Conservation (phyloP, 2,329 filamentous ascomycete species). For the Pseudogymnoascus sp. region DNA sequence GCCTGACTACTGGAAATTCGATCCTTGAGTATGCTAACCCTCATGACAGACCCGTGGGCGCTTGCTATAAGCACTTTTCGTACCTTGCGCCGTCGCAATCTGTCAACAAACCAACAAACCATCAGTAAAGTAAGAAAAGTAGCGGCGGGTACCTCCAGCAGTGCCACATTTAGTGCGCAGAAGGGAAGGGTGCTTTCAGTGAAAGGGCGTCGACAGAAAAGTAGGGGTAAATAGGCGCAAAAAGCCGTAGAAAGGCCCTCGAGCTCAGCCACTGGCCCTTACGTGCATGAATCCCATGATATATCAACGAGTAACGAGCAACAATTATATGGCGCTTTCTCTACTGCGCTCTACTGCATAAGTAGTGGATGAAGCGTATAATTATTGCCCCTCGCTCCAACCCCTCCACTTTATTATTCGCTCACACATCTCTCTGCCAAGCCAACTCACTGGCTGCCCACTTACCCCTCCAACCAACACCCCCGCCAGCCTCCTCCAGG, state of each 20-base stretch:
- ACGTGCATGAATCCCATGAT: conserved; percentile 5
- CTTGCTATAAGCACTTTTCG: background rate
- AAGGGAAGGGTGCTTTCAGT: background rate
- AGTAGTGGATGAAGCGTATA: background rate
- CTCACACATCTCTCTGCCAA: background rate
- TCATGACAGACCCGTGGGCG: background rate
- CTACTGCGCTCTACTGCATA: background rate
- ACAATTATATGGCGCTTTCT: conserved; percentile 2
- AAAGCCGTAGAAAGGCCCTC: background rate
- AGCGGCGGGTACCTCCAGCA: background rate
- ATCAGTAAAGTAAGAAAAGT: background rate
- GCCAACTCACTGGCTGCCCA: background rate
- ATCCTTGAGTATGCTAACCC: background rate
- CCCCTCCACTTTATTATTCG: conserved; percentile 5
- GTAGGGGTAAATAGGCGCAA: background rate
- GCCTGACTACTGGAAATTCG: background rate
- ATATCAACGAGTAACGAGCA: conserved; percentile 4
- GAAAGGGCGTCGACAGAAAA: background rate
- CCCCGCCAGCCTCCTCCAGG: background rate
- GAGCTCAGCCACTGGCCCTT: background rate
- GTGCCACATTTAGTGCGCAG: background rate
- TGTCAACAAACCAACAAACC: background rate
- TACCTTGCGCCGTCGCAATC: background rate
- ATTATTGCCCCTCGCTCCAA: conserved; percentile 1
- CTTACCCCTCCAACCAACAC: conserved; percentile 4